phyloP scores from a whole-genome alignment of 306 rosid species.

The Ammopiptanthus mongolicus region DNA sequence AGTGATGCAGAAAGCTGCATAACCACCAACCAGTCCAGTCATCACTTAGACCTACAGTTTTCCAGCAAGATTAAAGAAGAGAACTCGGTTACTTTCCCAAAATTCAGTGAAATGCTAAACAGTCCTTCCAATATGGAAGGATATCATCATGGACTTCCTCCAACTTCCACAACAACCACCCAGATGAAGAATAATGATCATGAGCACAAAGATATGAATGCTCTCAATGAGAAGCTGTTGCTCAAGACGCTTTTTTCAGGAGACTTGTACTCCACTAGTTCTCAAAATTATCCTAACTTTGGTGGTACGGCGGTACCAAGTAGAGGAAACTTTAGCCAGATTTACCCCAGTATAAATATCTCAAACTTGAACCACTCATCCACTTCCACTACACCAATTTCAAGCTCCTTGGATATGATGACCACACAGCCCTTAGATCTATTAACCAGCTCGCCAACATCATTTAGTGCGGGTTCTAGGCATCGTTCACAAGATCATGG shows the following conservation, averaged over 20 bases:
- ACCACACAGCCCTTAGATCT: conserved; percentile 47
- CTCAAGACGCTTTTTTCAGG: conserved; percentile 40
- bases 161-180: not conserved
- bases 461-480: conserved; percentile 19
- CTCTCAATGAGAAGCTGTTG: conserved; percentile 50
- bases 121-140: conserved; percentile 25
- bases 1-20: conserved; percentile 22
- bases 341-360: conserved; percentile 66
- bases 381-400: conserved; percentile 20
- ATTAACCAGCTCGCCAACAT: conserved; percentile 28
- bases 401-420: conserved; percentile 42
- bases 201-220: conserved; percentile 34
- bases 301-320: not conserved
- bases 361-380: conserved; percentile 43
- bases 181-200: conserved; percentile 18
- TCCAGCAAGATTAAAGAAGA: conserved; percentile 47
- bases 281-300: conserved; percentile 6
- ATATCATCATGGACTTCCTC: conserved; percentile 16
- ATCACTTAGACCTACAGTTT: not conserved
- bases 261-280: conserved; percentile 8
- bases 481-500: conserved; percentile 26
- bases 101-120: conserved; percentile 55
- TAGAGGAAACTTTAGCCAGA: conserved; percentile 60
- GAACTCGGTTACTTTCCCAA: conserved; percentile 41
- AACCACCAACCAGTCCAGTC: too few relatives aligned